A percentile compares a stretch with the other conserved stretches of the same genome.
Evolutionary conservation across 306 rosid species (phyloP).

Genomic region (Castanea crenata): DNA sequence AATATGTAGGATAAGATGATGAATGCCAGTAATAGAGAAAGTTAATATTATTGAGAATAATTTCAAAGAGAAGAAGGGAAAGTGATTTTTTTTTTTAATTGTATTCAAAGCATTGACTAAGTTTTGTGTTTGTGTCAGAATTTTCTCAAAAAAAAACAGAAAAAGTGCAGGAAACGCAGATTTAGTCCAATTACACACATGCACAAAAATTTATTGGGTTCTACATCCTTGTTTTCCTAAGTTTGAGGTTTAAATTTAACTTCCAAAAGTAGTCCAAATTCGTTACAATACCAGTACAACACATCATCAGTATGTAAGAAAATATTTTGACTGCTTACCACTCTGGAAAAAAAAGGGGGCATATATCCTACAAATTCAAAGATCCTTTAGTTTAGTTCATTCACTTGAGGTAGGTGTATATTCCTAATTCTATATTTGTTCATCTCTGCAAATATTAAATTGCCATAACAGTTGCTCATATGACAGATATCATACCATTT

Average conservation of each 20-base stretch:
- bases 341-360: not conserved
- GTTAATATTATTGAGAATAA: not conserved
- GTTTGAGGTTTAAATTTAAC: not conserved
- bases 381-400: not conserved
- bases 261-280: not conserved
- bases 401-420: not conserved
- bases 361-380: not conserved
- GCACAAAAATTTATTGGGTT: too few relatives aligned
- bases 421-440: not conserved
- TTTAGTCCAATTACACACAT: too few relatives aligned
- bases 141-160: too few relatives aligned
- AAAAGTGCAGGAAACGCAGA: too few relatives aligned
- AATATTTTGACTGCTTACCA: not conserved
- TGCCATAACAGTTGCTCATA: not conserved
- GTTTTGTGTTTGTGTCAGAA: too few relatives aligned
- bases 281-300: not conserved
- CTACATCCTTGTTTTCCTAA: not conserved
- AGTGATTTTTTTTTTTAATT: too few relatives aligned
- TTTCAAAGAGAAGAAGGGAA: not conserved
- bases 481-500: too few relatives aligned
- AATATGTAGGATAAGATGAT: slow-evolving; percentile 82
- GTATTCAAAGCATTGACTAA: too few relatives aligned
- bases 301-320: not conserved
- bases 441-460: too few relatives aligned
- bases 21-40: slow-evolving; percentile 53